Base-by-base conservation (phyloP, 345 rosid species). In the Brassica nigra region DNA sequence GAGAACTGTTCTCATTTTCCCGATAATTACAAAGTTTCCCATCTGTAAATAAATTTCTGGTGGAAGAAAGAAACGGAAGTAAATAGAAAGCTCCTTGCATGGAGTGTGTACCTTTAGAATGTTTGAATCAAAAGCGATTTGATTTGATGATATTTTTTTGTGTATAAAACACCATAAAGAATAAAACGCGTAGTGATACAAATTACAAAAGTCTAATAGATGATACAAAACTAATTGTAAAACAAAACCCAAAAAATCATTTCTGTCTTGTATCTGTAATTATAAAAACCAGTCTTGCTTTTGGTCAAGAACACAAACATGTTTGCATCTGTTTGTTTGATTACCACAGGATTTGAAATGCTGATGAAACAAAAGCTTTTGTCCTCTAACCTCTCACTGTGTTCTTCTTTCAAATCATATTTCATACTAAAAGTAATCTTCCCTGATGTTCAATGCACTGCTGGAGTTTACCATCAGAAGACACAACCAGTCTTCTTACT, bases 401-500 rank as follows among this genome's bases (percentile, higher is more conserved):
- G 42, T 36, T 47, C 2, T 23, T 23, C 27, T 52, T 52, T 52
- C 65, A 67, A 36, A 3, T 27, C 65, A 61, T 33, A 52, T 11
- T 11, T 81, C 77, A 81, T 42, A 81, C 80, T 20, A 81, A 16
- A 42, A 81, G 8, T 58, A 81, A 67, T 61, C 69, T 76, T 55
- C 83, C 80, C 71, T 81, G 80, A 65, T 81, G 77, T 76, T 81
- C 84, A 64, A 81, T 71, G 69, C 79, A 81, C 14, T 81, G 84
- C 74, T 81, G 54, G 30, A 81, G 73, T 81, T 76, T 81, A 29
- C 84, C 80, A 66, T 81, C 77, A 64, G 70, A 71, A 76, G 84
- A 81, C 67, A 81, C 68, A 57, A 81, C 76, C 37, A 76, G 29
- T 37, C 73, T 23, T 76, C 65, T 76, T 47, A 81, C 84, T 70